Percentiles rank a stretch among this genome's conserved stretches.
These are phyloP conservation scores for Malassezia sympodialis DNA, from an alignment of 1,284 basidiomycete genomes.

Conservation along the genomic window DNA sequence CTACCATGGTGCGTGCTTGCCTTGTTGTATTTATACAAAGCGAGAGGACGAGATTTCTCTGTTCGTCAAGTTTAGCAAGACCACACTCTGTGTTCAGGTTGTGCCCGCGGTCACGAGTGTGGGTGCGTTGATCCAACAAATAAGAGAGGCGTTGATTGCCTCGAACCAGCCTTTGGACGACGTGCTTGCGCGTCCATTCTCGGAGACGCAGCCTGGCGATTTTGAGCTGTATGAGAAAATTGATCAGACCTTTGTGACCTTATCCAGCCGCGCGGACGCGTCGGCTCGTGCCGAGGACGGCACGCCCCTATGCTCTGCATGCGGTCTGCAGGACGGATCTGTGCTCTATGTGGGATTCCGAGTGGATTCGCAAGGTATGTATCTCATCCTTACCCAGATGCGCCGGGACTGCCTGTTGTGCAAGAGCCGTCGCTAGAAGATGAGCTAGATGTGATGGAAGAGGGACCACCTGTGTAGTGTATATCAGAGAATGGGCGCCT, in stretches of 20 bases:
- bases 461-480: not conserved
- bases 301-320: not conserved
- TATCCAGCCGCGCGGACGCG: not conserved
- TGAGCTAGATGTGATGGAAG: slow-evolving; percentile 1
- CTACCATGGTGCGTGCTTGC: slow-evolving; percentile 1
- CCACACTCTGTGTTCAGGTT: slow-evolving; percentile 4
- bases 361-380: not conserved
- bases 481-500: not conserved
- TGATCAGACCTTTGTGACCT: not conserved
- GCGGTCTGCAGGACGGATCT: slow-evolving; percentile 1
- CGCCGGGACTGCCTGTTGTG: slow-evolving; percentile 4
- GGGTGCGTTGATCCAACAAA: not conserved
- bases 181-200: slow-evolving; percentile 5
- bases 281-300: slow-evolving; percentile 1
- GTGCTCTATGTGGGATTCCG: slow-evolving; percentile 14
- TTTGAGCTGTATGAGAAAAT: slow-evolving; percentile 1
- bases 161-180: slow-evolving; percentile 11
- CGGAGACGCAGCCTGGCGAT: not conserved
- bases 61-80: slow-evolving; percentile 13
- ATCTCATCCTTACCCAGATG: not conserved
- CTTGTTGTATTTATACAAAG: not conserved
- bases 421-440: slow-evolving; percentile 12
- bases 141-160: not conserved
- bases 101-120: slow-evolving; percentile 4
- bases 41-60: slow-evolving; percentile 5